Percentiles rank a stretch among this genome's conserved stretches.
These are phyloP conservation scores for Isatis tinctoria DNA, from an alignment of 345 rosid species.

Conservation along the genomic window DNA sequence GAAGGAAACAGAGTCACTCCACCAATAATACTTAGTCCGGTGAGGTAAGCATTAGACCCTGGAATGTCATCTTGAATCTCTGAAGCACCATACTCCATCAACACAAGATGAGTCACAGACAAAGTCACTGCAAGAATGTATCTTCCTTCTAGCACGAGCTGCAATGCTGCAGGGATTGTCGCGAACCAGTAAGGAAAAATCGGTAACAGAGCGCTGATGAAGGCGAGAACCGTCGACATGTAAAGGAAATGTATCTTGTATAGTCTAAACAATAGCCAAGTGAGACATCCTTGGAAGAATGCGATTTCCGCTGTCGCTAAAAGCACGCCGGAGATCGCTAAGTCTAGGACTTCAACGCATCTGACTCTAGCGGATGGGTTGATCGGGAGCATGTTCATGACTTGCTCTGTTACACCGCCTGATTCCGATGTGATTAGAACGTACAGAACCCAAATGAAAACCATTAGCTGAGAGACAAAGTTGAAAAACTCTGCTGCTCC, in stretches of 20 bases:
- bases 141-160: slow-evolving; percentile 67
- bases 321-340: slow-evolving; percentile 84
- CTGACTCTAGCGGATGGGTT: slow-evolving; percentile 50
- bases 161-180: slow-evolving; percentile 73
- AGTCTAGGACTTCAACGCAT: slow-evolving; percentile 85
- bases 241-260: slow-evolving; percentile 79
- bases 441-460: slow-evolving; percentile 85
- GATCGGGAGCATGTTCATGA: slow-evolving; percentile 82
- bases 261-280: slow-evolving; percentile 90
- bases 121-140: slow-evolving; percentile 60
- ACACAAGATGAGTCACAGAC: slow-evolving; percentile 64
- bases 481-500: slow-evolving; percentile 96
- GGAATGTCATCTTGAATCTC: slow-evolving; percentile 95
- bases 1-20: slow-evolving; percentile 95
- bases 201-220: slow-evolving; percentile 70
- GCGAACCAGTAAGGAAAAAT: slow-evolving; percentile 89
- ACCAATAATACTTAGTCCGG: slow-evolving; percentile 94
- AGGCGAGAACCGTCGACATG: slow-evolving; percentile 78
- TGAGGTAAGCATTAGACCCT: slow-evolving; percentile 74
- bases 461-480: slow-evolving; percentile 74
- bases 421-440: slow-evolving; percentile 87
- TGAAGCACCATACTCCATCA: slow-evolving; percentile 75
- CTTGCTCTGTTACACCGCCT: slow-evolving; percentile 94
- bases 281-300: slow-evolving; percentile 88
- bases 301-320: slow-evolving; percentile 94